Base-by-base conservation (phyloP, 208 protist species). In the Trypanosoma congolense region DNA sequence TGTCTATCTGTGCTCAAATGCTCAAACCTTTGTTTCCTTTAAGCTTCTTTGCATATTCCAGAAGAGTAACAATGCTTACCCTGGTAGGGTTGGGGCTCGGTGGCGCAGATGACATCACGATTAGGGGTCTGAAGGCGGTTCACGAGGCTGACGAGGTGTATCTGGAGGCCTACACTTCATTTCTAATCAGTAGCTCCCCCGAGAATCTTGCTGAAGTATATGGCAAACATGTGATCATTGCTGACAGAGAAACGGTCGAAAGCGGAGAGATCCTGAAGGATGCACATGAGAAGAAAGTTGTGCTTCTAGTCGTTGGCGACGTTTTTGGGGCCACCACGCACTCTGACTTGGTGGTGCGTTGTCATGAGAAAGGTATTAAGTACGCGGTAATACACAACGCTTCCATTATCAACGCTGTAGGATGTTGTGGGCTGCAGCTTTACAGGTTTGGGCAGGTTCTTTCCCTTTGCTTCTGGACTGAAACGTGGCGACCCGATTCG, bases 301-400 rank as follows among this genome's bases (percentile, higher is more conserved):
- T 93, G 3, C 79, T 99, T 4, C 90, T 99, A 4, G 98, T 99
- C 21, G 98, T 99, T 26, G 98, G 98, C 30, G 98, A 99, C 70
- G 96, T 98, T 18, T 99, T 99, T 80, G 92, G 96, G 8, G 98
- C 98, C 0, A 99, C 98, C 0, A 99, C 98, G 2, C 98, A 99
- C 65, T 95, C 91, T 0, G 98, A 99, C 67, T 78, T 99, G 28
- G 75, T 98, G 9, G 63, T 98, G 19, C 77, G 98, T 10, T 98
- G 98, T 18, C 65, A 88, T 30, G 66, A 98, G 53, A 38, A 77
- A 55, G 62, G 68, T 6, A 95, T 99, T 30, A 31, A 54, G 14
- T 80, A 84, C 25, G 46, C 90, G 10, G 92, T 96, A 2, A 86
- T 99, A n/a, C 98, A 99, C 74, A 99, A 99, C 72, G 97, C 98